Evolutionary conservation across 192 early-diverging fungal species (phyloP).

Genomic region (Coemansia sp.): DNA sequence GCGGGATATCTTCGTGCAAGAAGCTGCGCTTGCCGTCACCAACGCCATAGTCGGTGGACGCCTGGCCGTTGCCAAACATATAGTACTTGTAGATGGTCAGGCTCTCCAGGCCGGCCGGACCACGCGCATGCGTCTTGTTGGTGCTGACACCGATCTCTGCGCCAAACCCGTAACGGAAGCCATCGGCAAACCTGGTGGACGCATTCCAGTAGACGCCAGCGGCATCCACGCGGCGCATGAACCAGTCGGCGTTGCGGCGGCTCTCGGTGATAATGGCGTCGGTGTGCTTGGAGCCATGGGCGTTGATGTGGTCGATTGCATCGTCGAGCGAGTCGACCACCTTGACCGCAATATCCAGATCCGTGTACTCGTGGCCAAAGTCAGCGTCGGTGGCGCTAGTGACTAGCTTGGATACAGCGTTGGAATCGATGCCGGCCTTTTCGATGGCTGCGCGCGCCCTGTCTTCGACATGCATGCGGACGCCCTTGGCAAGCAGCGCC

Average conservation of each 20-base stretch:
- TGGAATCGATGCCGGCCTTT: conserved; percentile 14
- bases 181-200: conserved; percentile 93
- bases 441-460: conserved; percentile 49
- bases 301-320: conserved; percentile 92
- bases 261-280: conserved; percentile 91
- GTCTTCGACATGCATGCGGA: conserved; percentile 64
- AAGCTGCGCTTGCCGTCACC: conserved; percentile 67
- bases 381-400: conserved; percentile 55
- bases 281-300: conserved; percentile 93
- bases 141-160: conserved; percentile 97
- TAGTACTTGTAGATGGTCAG: conserved; percentile 98
- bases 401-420: conserved; percentile 10
- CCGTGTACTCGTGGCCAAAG: conserved; percentile 91
- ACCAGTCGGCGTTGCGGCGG: conserved; percentile 68
- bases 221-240: conserved; percentile 91
- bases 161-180: conserved; percentile 98
- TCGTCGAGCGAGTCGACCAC: conserved; percentile 70
- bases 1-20: conserved; percentile 67
- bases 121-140: conserved; percentile 98
- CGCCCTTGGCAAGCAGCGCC: conserved; percentile 61
- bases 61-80: conserved; percentile 86
- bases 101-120: conserved; percentile 96
- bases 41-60: conserved; percentile 75
- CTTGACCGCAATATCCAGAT: conserved; percentile 79
- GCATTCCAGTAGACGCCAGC: conserved; percentile 99